Evolutionary conservation across 768 basidiomycete genomes (phyloP), one percentile per base, ranked within the genome.

Genomic region (Leucosporidium creatinivorum): DNA sequence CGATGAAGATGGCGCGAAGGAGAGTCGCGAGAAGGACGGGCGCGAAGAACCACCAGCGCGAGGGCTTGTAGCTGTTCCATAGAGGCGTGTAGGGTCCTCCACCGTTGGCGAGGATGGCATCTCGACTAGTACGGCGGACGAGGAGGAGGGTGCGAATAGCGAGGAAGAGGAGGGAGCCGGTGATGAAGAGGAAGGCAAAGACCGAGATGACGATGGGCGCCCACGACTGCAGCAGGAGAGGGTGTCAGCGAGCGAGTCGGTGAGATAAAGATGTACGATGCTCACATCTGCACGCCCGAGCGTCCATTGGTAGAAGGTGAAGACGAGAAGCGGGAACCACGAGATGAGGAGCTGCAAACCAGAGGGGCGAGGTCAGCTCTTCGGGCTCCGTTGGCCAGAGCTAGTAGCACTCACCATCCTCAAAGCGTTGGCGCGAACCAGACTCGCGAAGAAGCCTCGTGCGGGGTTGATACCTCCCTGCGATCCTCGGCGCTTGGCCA

Each of bases 301-400:
- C 0, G 89, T 89, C 90, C 93, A 97, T 77, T 97, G 93, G 77
- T 87, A 92, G 75, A 96, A 84, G 12, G 85, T 81, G 72, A 96
- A 90, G 69, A 88, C 84, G 69, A 85, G 78, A 66, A 91, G 79
- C 13, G 93, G 93, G 59, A 84, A 80, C 71, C 85, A 80, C 30
- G 82, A 79, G 55, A 89, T 77, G n/a, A 92, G 77, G 21, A 81
- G 84, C 86, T 88, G 68, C 19, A n/a, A 62, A 52, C 2, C 13
- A 9, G 26, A 62, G 2, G 55, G n/a, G 30, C 58, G 49, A 28
- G 15, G 39, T 9, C 39, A 10, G 3, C 3, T 12, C 9, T 25
- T 1, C 5, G 13, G 31, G 8, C 39, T 44, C 39, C 39, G 6
- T 13, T 44, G 15, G 39, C 6, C 8, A 15, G 25, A 3, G 5